Percentiles rank a stretch among this genome's conserved stretches.
Evolutionary conservation across 169 alveolate genomes (phyloP).

Genomic region (Toxoplasma gondii): DNA sequence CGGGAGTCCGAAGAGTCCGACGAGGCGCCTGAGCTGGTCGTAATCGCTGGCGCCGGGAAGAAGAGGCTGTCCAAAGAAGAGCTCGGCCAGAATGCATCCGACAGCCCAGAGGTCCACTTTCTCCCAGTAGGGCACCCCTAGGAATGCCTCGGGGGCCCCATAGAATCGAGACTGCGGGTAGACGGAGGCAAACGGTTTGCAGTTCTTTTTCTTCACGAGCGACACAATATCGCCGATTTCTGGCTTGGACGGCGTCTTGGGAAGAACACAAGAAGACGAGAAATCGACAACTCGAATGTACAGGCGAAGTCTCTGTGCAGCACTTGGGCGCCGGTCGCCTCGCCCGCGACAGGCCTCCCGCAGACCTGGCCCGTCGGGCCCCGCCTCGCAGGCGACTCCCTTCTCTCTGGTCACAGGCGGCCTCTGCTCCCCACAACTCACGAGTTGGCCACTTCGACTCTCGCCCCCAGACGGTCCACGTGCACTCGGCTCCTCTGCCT

Average conservation of each 20-base stretch:
- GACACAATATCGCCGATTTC: neutral
- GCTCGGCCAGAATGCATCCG: conserved; percentile 97
- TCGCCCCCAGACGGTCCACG: no score
- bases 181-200: conserved; percentile 66
- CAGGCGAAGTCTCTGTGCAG: conserved; percentile 11
- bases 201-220: neutral
- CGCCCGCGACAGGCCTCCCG: no score
- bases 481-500: no score
- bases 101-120: conserved; percentile 99
- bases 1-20: neutral
- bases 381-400: no score
- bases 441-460: no score
- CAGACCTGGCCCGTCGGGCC: no score
- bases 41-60: conserved; percentile 85
- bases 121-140: conserved; percentile 88
- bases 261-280: conserved; percentile 2
- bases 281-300: neutral
- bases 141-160: conserved; percentile 76
- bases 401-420: no score
- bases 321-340: neutral
- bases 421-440: no score
- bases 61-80: conserved; percentile 82
- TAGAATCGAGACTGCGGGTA: conserved; percentile 88
- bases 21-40: conserved; percentile 59
- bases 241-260: neutral